Base-by-base conservation (phyloP, 2,329 filamentous ascomycete species). In the Fusarium scirpi region DNA sequence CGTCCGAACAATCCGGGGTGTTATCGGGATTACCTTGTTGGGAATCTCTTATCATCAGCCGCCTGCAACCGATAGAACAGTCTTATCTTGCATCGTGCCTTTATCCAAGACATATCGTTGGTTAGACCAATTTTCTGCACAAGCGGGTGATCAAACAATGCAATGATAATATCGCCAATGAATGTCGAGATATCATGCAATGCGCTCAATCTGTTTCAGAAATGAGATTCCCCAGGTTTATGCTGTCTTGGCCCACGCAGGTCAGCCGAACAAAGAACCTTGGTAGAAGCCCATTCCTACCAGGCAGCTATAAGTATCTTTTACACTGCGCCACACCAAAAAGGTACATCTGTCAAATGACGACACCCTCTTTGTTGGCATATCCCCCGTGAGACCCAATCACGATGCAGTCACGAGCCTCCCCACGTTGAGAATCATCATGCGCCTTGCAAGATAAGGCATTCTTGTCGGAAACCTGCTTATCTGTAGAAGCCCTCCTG, bases 371-470 rank as follows among this genome's bases (percentile, higher is more conserved):
- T 53, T 27, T 27, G 25, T 27, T 27, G 25, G 25, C 25, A 27
- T 53, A 12, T 52, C 12, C 27, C 34, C 27, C 34, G 34, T 53
- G 49, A 53, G 49, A n/a, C 27, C 52, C 52, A 55, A 46, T 30
- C 38, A 44, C 40, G 38, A 46, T 32, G 2, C 27, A 30, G 20
- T 46, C 38, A 45, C 38, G 29, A 20, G 38, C 22, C 38, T 46
- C 40, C 52, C 52, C 40, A 47, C 27, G 27, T 16, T 53, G 9
- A 13, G 12, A 40, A 27, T 13, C 48, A 70, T 71, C 69, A 71
- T 71, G 69, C 69, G 69, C 69, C 69, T 71, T 27, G 34, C 22
- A 38, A 25, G 68, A 71, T 71, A 71, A 71, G 66, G 58, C 58
- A 40, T 68, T 38, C 44, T 25, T 9, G 7, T 29, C 30, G 12